Base-by-base conservation (phyloP, 129 eudicot genomes). In the Chrysanthemum seticuspe region DNA sequence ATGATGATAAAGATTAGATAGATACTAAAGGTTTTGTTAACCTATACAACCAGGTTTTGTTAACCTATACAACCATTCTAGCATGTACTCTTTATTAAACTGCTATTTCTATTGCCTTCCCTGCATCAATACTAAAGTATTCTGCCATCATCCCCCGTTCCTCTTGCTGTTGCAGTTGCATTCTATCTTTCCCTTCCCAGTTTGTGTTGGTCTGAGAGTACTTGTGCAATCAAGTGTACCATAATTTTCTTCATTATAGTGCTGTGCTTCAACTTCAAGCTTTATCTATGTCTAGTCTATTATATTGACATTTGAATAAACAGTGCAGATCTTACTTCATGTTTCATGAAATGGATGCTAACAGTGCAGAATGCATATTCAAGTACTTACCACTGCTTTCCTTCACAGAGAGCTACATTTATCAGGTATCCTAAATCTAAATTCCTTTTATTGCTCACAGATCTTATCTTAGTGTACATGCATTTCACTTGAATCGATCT, bases 281-380 rank as follows among this genome's bases (percentile, higher is more conserved):
- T 63, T 63, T 31, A 12, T 53, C 62, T 63, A 74, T 63, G 78
- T 16, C 62, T 29, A 62, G 6, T 65, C 3, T 53, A 2, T 16
- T 23, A 36, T 21, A 61, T 68, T 74, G 62, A 16, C 52, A 34
- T 58, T 67, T 45, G 29, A 55, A 50, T 70, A 62, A 36, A 60
- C 96, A 94, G 99, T 87, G 93, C 88, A 90, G 97, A 79, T 94
- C 99, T 58, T 94, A 94, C 78, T 90, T 94, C 78, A 88, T 94
- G 99, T 94, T 94, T 79, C 99, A 94, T 65, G 80, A 80, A 57
- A 84, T 94, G 97, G 99, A 94, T 79, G 86, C 78, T 16, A 78
- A 76, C 74, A 80, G 76, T 77, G 90, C 89, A 3, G 90, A 83
- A 45, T 75, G 85, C 27, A 69, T 90, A 67, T 94, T 94, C 85